Conservation (phyloP, 352 stramenopile species). For the Globisporangium irregulare region DNA sequence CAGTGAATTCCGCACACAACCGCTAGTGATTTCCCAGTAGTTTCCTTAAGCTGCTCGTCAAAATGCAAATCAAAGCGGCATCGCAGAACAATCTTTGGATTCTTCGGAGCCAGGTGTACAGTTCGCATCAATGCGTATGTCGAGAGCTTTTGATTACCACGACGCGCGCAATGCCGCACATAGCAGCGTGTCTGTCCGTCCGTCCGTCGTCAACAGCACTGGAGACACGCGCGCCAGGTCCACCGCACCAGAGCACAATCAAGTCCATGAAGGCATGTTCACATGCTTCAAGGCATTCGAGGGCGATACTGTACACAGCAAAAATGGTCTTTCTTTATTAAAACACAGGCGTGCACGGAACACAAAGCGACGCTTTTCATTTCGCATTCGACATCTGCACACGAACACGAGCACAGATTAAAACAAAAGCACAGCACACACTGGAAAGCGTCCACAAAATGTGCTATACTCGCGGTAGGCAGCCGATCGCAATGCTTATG, state of each 20-base stretch:
- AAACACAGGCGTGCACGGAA: neutral
- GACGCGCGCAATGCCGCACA: neutral
- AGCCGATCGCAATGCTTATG: neutral
- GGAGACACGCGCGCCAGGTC: neutral
- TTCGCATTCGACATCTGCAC: neutral
- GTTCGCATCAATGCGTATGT: neutral
- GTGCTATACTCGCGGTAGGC: neutral
- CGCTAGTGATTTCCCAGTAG: neutral
- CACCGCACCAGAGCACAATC: neutral
- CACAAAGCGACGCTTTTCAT: neutral
- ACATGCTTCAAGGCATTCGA: neutral
- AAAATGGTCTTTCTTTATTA: constrained; percentile 1
- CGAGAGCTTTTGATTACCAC: neutral
- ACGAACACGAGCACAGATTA: neutral
- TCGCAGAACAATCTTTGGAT: neutral
- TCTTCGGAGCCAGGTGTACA: neutral
- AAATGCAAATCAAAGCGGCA: neutral
- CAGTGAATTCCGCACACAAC: neutral
- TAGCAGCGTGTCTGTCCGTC: neutral
- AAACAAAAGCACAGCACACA: neutral
- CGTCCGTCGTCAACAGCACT: neutral
- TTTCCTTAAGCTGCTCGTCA: neutral
- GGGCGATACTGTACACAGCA: neutral
- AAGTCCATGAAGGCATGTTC: neutral
- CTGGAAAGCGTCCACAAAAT: neutral